Evolutionary conservation across 2,329 filamentous ascomycete species (phyloP).

Genomic region (Venturia asperata): DNA sequence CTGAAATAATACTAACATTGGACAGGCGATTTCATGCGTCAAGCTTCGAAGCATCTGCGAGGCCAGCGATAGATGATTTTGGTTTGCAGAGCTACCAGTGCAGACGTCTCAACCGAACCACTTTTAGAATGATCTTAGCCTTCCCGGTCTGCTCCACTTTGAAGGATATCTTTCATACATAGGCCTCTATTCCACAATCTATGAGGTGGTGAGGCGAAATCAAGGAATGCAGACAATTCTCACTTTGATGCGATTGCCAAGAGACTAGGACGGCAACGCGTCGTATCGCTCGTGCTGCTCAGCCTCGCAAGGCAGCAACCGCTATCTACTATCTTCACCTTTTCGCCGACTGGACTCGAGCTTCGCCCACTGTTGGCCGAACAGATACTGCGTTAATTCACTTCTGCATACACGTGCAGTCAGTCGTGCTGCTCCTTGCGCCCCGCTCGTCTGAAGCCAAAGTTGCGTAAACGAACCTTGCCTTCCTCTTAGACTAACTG

Average conservation of each 20-base stretch:
- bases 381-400: neutral
- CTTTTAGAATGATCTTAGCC: no score
- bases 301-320: slow-evolving; percentile 6
- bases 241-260: neutral
- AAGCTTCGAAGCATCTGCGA: slow-evolving; percentile 29
- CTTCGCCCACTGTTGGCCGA: neutral
- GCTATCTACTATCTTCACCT: neutral
- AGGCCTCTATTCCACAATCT: neutral
- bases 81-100: slow-evolving; percentile 1
- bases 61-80: slow-evolving; percentile 22
- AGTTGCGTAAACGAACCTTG: no score
- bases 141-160: neutral
- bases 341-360: neutral
- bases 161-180: neutral
- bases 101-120: neutral
- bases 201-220: neutral
- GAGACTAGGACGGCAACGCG: neutral
- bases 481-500: no score
- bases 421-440: neutral
- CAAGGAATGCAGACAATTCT: neutral
- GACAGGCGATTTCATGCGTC: slow-evolving; percentile 31
- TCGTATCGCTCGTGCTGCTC: neutral
- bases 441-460: neutral
- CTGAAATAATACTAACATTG: slow-evolving; percentile 32
- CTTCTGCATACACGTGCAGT: neutral